Evolutionary conservation across 805 yeast genomes (phyloP).

Genomic region (Ogataea degrootiae): DNA sequence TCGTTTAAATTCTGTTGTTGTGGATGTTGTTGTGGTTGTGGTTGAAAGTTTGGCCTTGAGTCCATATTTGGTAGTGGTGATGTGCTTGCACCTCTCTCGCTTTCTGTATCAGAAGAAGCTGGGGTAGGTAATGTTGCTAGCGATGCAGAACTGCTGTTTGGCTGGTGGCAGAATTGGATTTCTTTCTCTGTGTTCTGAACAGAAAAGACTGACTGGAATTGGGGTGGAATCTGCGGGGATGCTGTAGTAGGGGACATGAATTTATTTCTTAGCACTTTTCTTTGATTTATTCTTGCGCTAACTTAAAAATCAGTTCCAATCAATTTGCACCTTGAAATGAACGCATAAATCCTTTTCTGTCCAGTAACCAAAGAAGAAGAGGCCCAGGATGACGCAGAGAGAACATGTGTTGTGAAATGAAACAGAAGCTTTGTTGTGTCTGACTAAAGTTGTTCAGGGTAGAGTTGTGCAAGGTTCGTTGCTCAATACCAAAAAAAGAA

Average conservation of each 20-base stretch:
- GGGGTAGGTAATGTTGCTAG: too few species aligned
- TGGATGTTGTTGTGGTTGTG: too few species aligned
- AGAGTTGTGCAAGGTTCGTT: background rate
- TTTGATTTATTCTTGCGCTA: background rate
- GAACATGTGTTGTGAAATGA: background rate
- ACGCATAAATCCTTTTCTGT: too few species aligned
- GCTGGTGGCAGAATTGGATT: too few species aligned
- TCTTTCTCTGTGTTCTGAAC: background rate
- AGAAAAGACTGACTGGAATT: constrained; percentile 2
- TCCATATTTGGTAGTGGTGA: background rate
- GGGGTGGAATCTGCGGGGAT: background rate
- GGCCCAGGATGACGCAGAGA: background rate
- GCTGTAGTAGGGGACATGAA: constrained; percentile 1
- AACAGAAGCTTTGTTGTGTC: background rate
- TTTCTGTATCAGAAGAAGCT: background rate
- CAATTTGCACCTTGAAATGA: too few species aligned
- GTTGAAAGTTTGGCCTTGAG: too few species aligned
- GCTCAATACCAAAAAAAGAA: background rate
- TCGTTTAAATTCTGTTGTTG: background rate
- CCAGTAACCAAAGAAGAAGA: background rate
- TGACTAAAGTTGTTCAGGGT: too few species aligned
- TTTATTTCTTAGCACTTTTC: background rate
- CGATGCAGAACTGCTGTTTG: too few species aligned
- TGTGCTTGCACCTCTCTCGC: background rate
- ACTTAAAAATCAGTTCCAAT: too few species aligned